Percentiles rank a stretch among this genome's conserved stretches.
Evolutionary conservation across 176 grass and related monocot genomes (phyloP).

Genomic region (Musa itinerans): DNA sequence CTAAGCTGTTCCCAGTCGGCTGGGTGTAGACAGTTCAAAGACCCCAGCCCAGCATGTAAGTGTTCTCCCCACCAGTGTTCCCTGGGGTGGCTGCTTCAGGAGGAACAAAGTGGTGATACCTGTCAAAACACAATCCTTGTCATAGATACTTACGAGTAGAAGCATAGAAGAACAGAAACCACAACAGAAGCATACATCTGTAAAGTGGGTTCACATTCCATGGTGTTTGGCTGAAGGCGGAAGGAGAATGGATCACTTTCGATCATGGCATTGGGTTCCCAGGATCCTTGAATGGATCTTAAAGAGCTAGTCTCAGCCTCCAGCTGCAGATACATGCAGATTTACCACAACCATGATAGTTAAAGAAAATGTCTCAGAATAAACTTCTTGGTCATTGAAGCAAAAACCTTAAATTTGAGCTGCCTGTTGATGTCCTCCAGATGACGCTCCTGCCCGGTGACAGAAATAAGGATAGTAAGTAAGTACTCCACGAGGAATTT

Average conservation of each 20-base stretch:
- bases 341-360: too few relatives aligned
- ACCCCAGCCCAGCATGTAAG: constrained; percentile 87
- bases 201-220: background rate
- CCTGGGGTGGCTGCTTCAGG: constrained; percentile 39
- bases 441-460: background rate
- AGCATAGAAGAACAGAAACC: too few relatives aligned
- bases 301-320: background rate
- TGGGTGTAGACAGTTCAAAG: constrained; percentile 30
- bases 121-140: constrained; percentile 3
- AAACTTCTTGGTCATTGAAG: background rate
- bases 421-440: background rate
- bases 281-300: background rate
- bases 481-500: too few relatives aligned
- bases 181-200: background rate
- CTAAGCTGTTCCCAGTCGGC: background rate
- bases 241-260: background rate
- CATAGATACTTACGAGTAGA: too few relatives aligned
- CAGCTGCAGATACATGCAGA: background rate
- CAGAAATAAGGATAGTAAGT: too few relatives aligned
- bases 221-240: background rate
- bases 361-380: too few relatives aligned
- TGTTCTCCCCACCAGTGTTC: constrained; percentile 49
- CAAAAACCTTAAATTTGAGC: background rate
- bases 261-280: background rate
- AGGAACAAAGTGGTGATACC: constrained; percentile 66